Base-by-base conservation (phyloP, 2,329 filamentous ascomycete genomes). In the Talaromyces funiculosus region DNA sequence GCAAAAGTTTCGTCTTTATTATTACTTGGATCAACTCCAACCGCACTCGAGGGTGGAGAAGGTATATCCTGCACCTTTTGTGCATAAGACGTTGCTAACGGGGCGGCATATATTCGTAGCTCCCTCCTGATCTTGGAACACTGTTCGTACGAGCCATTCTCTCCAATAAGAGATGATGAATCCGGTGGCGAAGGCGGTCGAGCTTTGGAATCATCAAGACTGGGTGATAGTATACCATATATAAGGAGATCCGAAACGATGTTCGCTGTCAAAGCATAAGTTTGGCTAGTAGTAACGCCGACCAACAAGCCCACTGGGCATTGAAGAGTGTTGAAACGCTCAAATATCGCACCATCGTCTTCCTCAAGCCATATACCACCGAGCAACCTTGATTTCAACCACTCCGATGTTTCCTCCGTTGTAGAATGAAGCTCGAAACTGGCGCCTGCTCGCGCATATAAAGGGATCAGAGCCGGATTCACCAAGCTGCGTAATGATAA, bases 261-360 rank as follows among this genome's bases (percentile, higher is more conserved):
- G 22, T 65, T 61, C 9, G 43, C 20, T 26, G 42, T 16, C 24
- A 37, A 37, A 18, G 9, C 8, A 20, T 53, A 43, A 20, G n/a
- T 37, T n/a, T 22, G 35, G 12, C 18, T 60, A 7, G 14, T 31
- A 49, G 29, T 43, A 33, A 45, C 64, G 12, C 64, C 65, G 26
- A 77, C 59, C 26, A 78, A 69, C 45, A 78, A 65, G 8, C 72
- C 75, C 56, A 75, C 68, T 3, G 75, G 75, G 35, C 74, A 76
- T 63, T 77, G 75, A 1, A 74, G 55, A 0, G 68, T 66, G 53
- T 67, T 67, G 20, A 53, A 43, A 2, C 31, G 60, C 60, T 58
- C 60, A 29, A 61, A 29, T 66, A 65, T 22, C 63, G 65, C 45
- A 68, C 67, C 14, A 54, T 72, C 71, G 37, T 71, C 68, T 33